Evolutionary conservation across 495 filamentous ascomycete genomes (phyloP).

Genomic region (Podospora didyma): DNA sequence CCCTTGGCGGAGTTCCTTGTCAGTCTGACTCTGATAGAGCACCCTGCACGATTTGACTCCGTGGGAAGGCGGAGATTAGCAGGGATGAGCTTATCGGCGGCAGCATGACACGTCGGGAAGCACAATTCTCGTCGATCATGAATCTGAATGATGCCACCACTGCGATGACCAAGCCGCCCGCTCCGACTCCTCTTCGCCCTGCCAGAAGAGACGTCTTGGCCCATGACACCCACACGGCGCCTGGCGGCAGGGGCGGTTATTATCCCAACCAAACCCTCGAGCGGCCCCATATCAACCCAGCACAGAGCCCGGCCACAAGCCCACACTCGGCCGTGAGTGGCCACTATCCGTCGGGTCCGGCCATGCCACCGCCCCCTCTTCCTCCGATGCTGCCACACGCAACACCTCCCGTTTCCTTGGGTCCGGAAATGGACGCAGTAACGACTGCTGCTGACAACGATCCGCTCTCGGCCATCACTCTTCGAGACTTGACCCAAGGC

Average conservation of each 20-base stretch:
- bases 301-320: no score
- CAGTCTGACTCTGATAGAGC: neutral
- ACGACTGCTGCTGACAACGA: neutral
- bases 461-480: neutral
- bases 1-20: neutral
- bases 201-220: neutral
- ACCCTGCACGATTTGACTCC: neutral
- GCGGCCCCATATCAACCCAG: no score
- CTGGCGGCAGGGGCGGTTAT: neutral
- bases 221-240: neutral
- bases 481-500: neutral
- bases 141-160: neutral
- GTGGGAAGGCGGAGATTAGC: neutral
- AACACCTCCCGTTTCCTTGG: no score
- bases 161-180: neutral
- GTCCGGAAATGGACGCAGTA: no score
- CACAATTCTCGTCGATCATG: neutral
- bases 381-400: no score
- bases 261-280: no score
- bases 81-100: neutral
- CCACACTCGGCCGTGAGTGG: no score
- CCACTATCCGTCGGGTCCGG: no score
- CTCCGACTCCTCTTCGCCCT: neutral
- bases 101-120: neutral
- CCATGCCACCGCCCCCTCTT: no score